Percentiles rank a stretch among this genome's conserved stretches.
Conservation (phyloP, 306 rosid species). For the Sphenostylis stenocarpa region DNA sequence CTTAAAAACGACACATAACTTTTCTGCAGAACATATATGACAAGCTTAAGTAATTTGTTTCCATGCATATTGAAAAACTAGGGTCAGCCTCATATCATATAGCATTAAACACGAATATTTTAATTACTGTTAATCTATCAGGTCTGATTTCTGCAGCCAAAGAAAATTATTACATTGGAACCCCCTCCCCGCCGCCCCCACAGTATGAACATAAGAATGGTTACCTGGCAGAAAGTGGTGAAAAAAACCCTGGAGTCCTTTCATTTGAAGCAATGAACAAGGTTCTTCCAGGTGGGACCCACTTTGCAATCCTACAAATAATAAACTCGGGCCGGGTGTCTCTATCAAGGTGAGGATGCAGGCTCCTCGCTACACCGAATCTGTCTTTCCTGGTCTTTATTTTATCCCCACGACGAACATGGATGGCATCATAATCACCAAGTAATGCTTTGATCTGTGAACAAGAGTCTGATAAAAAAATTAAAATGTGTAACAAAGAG, state of each 20-base stretch:
- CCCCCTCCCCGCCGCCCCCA: background rate
- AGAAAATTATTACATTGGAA: background rate
- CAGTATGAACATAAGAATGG: constrained; percentile 10
- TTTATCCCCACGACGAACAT: constrained; percentile 98
- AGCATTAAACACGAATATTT: background rate
- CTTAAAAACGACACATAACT: background rate
- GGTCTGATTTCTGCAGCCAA: background rate
- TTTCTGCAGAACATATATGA: background rate
- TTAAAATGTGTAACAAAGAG: background rate
- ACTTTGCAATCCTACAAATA: constrained; percentile 67
- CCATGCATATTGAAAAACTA: background rate
- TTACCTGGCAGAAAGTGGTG: constrained; percentile 84
- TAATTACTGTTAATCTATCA: background rate
- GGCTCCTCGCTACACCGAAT: constrained; percentile 70
- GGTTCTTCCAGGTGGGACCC: constrained; percentile 88
- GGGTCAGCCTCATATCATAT: background rate
- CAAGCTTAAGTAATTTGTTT: background rate
- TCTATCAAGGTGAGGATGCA: constrained; percentile 93
- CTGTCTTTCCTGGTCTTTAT: constrained; percentile 91
- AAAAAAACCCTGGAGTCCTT: constrained; percentile 84
- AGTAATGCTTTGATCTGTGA: constrained; percentile 35
- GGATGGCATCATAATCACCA: constrained; percentile 70
- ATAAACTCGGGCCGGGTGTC: constrained; percentile 90
- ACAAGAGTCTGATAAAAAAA: constrained; percentile 2
- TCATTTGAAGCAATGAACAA: constrained; percentile 94